A percentile compares a stretch with the other conserved stretches of the same genome.
Evolutionary conservation across 805 yeast species (phyloP).

Genomic region (Candida boidinii): DNA sequence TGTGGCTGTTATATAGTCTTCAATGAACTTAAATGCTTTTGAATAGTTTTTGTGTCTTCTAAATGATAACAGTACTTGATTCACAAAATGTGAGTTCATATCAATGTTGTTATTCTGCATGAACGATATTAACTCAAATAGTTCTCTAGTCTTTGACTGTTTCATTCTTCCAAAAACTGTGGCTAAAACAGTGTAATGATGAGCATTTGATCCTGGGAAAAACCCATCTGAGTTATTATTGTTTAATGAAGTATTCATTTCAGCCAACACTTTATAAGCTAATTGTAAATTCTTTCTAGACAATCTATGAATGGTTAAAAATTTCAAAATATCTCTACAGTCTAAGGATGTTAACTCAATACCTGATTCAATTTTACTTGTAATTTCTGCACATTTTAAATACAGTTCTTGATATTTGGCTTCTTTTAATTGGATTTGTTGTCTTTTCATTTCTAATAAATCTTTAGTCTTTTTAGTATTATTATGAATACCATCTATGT

Average conservation of each 20-base stretch:
- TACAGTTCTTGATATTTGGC: too few species aligned
- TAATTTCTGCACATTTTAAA: too few species aligned
- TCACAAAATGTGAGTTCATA: slow-evolving; percentile 27
- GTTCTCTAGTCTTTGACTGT: slow-evolving; percentile 16
- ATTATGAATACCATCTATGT: too few species aligned
- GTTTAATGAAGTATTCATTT: slow-evolving; percentile 16
- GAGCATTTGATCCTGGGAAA: slow-evolving; percentile 30
- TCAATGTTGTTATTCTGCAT: slow-evolving; percentile 23
- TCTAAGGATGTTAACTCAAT: too few species aligned
- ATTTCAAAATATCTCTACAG: too few species aligned
- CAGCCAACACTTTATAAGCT: slow-evolving; percentile 24
- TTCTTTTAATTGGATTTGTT: too few species aligned
- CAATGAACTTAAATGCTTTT: slow-evolving; percentile 25
- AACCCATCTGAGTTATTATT: slow-evolving; percentile 10
- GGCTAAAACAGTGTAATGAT: slow-evolving; percentile 32
- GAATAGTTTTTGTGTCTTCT: slow-evolving; percentile 19
- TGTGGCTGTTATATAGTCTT: slow-evolving; percentile 13
- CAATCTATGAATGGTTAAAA: too few species aligned
- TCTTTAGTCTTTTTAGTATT: too few species aligned
- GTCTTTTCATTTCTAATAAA: too few species aligned
- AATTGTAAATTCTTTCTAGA: too few species aligned
- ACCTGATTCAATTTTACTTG: too few species aligned
- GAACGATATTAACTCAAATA: slow-evolving; percentile 20
- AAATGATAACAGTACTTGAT: slow-evolving; percentile 28
- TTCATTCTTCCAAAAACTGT: slow-evolving; percentile 24